Percentiles rank a stretch among this genome's conserved stretches.
These are phyloP conservation scores for Leccinum imitatum DNA, from an alignment of 768 basidiomycete species.

Conservation along the genomic window DNA sequence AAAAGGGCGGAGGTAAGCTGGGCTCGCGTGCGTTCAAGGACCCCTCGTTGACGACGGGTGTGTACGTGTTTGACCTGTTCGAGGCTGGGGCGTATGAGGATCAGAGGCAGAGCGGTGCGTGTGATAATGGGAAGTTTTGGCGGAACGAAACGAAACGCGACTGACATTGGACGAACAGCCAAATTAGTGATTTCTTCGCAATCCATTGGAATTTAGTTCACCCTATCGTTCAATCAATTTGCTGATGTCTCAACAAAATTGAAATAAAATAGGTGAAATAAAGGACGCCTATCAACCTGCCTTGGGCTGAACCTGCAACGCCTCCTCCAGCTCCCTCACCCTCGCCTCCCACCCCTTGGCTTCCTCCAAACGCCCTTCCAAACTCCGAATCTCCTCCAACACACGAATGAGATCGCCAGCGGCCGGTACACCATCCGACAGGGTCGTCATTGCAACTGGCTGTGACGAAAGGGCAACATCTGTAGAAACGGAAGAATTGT, in stretches of 20 bases:
- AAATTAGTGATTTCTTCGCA: constrained; percentile 80
- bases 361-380: constrained; percentile 27
- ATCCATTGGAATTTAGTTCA: too few relatives aligned
- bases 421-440: background rate
- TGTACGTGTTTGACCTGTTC: constrained; percentile 92
- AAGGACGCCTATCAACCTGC: too few relatives aligned
- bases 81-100: constrained; percentile 84
- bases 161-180: constrained; percentile 44
- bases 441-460: background rate
- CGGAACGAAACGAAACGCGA: background rate
- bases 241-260: too few relatives aligned
- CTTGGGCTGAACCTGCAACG: constrained; percentile 19
- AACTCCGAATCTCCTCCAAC: constrained; percentile 27
- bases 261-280: too few relatives aligned
- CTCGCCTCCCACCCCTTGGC: constrained; percentile 28
- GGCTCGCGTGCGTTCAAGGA: constrained; percentile 79
- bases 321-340: constrained; percentile 27
- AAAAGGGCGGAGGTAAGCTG: constrained; percentile 53
- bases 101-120: constrained; percentile 85
- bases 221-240: too few relatives aligned
- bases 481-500: background rate
- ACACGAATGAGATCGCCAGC: constrained; percentile 24
- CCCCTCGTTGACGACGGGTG: constrained; percentile 78
- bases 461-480: background rate
- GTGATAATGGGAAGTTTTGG: too few relatives aligned